phyloP scores from a whole-genome alignment of 352 stramenopile genomes.

The Pythium scleroteichum region DNA sequence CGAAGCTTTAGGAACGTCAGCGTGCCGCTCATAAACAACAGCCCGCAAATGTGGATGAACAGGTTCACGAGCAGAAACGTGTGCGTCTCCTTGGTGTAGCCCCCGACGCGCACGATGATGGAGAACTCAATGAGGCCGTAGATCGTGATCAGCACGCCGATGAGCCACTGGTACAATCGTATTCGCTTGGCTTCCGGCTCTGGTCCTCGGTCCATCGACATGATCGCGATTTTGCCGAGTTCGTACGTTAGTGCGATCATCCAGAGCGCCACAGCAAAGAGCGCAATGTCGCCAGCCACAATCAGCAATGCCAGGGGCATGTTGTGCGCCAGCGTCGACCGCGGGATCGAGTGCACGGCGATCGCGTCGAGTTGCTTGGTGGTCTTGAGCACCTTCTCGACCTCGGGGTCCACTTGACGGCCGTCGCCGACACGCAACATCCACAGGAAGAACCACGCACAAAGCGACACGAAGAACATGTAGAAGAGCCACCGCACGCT shows the following conservation, averaged over 20 bases:
- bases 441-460: constrained; percentile 15
- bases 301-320: background rate
- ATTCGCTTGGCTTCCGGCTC: constrained; percentile 5
- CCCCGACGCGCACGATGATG: background rate
- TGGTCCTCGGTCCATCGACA: constrained; percentile 19
- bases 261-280: constrained; percentile 7
- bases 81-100: constrained; percentile 3
- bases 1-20: constrained; percentile 14
- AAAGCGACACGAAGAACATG: constrained; percentile 20
- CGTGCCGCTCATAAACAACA: constrained; percentile 12
- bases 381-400: constrained; percentile 3
- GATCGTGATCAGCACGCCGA: background rate
- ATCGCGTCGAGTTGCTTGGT: constrained; percentile 6
- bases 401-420: background rate
- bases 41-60: background rate
- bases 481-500: constrained; percentile 20
- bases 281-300: constrained; percentile 4
- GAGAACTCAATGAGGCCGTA: constrained; percentile 2
- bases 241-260: constrained; percentile 22
- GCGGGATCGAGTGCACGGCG: background rate
- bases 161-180: constrained; percentile 1
- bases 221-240: constrained; percentile 13
- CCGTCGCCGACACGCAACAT: background rate
- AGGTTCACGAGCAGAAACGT: background rate
- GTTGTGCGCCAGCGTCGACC: background rate